Evolutionary conservation across 176 grass and related monocot species (phyloP).

Genomic region (Melocanna baccifera): DNA sequence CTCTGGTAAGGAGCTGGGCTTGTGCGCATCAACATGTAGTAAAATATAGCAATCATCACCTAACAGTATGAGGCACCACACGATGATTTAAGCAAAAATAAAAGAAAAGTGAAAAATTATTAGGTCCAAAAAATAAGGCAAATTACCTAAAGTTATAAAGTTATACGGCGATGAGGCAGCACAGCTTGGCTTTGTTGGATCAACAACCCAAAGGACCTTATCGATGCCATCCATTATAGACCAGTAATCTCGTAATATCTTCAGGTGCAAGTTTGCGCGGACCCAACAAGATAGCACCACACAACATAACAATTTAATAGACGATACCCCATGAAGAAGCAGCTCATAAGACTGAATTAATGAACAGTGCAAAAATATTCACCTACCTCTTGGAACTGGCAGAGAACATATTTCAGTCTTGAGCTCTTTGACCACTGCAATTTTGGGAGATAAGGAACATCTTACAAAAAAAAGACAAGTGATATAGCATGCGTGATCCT

Average conservation of each 20-base stretch:
- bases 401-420: conserved; percentile 59
- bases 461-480: conserved; percentile 27
- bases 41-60: conserved; percentile 44
- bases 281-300: background rate
- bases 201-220: conserved; percentile 59
- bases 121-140: background rate
- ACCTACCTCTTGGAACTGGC: conserved; percentile 55
- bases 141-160: conserved; percentile 63
- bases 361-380: background rate
- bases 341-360: background rate
- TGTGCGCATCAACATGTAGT: conserved; percentile 28
- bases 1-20: conserved; percentile 48
- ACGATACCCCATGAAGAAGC: background rate
- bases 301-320: conserved; percentile 4
- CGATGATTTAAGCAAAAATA: background rate
- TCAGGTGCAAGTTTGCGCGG: conserved; percentile 59
- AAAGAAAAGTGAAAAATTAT: background rate
- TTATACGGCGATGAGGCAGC: conserved; percentile 46
- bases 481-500: background rate
- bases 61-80: background rate
- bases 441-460: conserved; percentile 58
- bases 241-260: conserved; percentile 63
- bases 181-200: conserved; percentile 48
- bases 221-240: conserved; percentile 74
- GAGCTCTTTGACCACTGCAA: conserved; percentile 63